Evolutionary conservation across 1,284 basidiomycete species (phyloP).

Genomic region (Anthracocystis walkeri): DNA sequence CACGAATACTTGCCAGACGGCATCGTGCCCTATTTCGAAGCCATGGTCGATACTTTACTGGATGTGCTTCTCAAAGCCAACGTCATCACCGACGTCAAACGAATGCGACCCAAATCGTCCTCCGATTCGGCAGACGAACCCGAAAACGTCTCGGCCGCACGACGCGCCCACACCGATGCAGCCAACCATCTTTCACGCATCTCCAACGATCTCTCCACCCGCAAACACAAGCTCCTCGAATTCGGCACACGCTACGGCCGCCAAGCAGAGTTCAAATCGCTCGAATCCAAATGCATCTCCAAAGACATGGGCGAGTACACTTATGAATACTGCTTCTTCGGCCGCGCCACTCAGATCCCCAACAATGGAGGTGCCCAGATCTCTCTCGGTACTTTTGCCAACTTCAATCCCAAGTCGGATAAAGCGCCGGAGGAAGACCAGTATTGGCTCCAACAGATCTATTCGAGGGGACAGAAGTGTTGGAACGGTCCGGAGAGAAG

Average conservation of each 20-base stretch:
- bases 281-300: slow-evolving; percentile 82
- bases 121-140: slow-evolving; percentile 19
- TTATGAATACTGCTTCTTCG: slow-evolving; percentile 96
- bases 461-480: slow-evolving; percentile 82
- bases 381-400: slow-evolving; percentile 76
- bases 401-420: slow-evolving; percentile 80
- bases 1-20: slow-evolving; percentile 88
- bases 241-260: slow-evolving; percentile 79
- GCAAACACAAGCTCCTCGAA: slow-evolving; percentile 73
- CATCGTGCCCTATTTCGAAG: slow-evolving; percentile 80
- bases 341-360: slow-evolving; percentile 86
- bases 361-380: slow-evolving; percentile 83
- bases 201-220: slow-evolving; percentile 73
- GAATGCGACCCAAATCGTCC: slow-evolving; percentile 34
- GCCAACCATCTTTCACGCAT: slow-evolving; percentile 67
- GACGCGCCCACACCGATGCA: slow-evolving; percentile 73
- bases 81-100: slow-evolving; percentile 71
- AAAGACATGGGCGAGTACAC: slow-evolving; percentile 93
- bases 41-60: slow-evolving; percentile 77
- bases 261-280: slow-evolving; percentile 94
- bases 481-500: slow-evolving; percentile 96
- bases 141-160: slow-evolving; percentile 69
- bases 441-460: slow-evolving; percentile 84
- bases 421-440: slow-evolving; percentile 74
- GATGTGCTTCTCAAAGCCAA: slow-evolving; percentile 79